These are phyloP conservation scores for Septoria linicola DNA, from an alignment of 2,329 filamentous ascomycete species.

Conservation along the genomic window DNA sequence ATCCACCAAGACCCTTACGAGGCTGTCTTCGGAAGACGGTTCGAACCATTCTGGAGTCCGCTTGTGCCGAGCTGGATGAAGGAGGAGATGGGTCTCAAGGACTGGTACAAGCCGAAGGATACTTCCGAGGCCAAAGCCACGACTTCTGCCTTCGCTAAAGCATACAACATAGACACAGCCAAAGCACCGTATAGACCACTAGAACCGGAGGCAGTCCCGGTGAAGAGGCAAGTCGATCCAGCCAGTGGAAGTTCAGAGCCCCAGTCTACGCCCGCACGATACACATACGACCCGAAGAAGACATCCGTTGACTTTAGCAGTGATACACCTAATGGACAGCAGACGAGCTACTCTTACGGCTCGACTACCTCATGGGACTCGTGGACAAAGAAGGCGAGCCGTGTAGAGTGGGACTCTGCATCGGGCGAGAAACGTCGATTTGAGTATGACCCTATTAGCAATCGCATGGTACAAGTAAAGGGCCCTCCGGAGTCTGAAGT, in stretches of 20 bases:
- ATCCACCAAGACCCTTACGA: constrained; percentile 46
- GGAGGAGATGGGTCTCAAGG: constrained; percentile 30
- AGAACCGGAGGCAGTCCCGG: constrained; percentile 10
- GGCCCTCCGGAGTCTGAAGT: constrained; percentile 12
- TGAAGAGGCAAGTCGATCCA: constrained; percentile 15
- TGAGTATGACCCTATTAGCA: constrained; percentile 42
- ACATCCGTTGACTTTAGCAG: constrained; percentile 11
- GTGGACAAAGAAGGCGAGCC: constrained; percentile 32
- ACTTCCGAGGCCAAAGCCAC: constrained; percentile 11
- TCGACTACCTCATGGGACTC: constrained; percentile 36
- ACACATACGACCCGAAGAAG: constrained; percentile 26
- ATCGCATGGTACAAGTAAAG: constrained; percentile 38
- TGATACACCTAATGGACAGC: constrained; percentile 22
- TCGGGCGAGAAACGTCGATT: constrained; percentile 32
- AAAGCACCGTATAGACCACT: constrained; percentile 13
- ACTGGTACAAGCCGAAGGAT: constrained; percentile 21
- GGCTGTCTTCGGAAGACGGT: constrained; percentile 44
- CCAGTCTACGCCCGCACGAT: constrained; percentile 11
- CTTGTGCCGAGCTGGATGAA: constrained; percentile 35
- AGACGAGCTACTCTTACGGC: constrained; percentile 29
- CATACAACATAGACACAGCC: not conserved
- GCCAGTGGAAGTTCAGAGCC: not conserved
- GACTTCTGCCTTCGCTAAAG: not conserved
- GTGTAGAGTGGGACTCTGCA: constrained; percentile 36
- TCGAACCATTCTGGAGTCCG: constrained; percentile 38